Evolutionary conservation across 257 asterid genomes (phyloP).

Genomic region (Jaltomata sinuosa): DNA sequence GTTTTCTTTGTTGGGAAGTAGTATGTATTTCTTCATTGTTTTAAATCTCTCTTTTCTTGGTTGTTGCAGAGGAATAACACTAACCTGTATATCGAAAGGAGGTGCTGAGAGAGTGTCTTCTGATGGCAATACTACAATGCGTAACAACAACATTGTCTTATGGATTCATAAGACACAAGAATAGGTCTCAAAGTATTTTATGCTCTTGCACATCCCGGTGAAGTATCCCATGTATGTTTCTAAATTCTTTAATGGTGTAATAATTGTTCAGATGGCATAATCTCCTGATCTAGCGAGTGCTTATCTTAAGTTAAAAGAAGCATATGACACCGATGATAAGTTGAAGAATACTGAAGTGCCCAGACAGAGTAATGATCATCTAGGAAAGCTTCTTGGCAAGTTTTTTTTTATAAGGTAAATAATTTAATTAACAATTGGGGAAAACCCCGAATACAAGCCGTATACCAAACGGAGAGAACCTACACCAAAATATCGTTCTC

Average conservation of each 20-base stretch:
- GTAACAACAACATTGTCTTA: slow-evolving; percentile 36
- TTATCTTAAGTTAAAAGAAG: slow-evolving; percentile 67
- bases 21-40: neutral
- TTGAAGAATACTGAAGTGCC: slow-evolving; percentile 39
- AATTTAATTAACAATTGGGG: no score
- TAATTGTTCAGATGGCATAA: slow-evolving; percentile 82
- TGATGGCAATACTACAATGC: slow-evolving; percentile 26
- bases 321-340: slow-evolving; percentile 53
- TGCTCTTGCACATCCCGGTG: slow-evolving; percentile 58
- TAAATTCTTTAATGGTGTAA: slow-evolving; percentile 54
- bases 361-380: slow-evolving; percentile 50
- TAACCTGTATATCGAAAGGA: neutral
- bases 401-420: no score
- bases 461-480: no score
- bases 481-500: no score
- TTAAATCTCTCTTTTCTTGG: neutral
- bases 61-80: neutral
- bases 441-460: no score
- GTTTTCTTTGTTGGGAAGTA: neutral
- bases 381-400: slow-evolving; percentile 33
- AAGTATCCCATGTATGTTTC: slow-evolving; percentile 39
- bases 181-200: slow-evolving; percentile 76
- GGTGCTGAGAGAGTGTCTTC: slow-evolving; percentile 54
- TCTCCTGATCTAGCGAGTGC: slow-evolving; percentile 68
- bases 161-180: slow-evolving; percentile 72